A percentile compares a stretch with the other conserved stretches of the same genome.
phyloP scores from a whole-genome alignment of 176 grass and related monocot species.

The Cenchrus fungigraminus region DNA sequence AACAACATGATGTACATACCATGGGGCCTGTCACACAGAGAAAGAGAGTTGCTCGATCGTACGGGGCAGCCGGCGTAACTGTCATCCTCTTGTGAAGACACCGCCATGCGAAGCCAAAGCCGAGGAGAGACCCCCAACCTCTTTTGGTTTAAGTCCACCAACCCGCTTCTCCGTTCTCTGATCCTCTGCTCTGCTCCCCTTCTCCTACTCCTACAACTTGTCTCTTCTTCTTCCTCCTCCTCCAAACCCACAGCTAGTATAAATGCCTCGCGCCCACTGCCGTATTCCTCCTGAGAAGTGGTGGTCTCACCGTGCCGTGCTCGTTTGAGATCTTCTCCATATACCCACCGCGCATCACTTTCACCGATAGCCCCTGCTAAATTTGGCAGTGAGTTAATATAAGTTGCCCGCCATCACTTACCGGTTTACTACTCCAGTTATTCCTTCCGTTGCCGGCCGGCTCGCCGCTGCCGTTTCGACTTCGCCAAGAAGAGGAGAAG shows the following conservation, averaged over 20 bases:
- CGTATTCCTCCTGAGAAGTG: no score
- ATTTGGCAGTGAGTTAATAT: conserved; percentile 10
- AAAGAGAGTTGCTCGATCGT: neutral
- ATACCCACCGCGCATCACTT: no score
- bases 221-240: neutral
- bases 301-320: neutral
- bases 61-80: conserved; percentile 1
- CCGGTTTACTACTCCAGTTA: neutral
- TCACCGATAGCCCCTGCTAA: neutral
- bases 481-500: neutral
- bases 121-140: no score
- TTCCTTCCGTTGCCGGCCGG: neutral
- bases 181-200: neutral
- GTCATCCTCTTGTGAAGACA: conserved; percentile 44
- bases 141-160: conserved; percentile 30
- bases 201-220: neutral
- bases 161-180: neutral
- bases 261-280: neutral
- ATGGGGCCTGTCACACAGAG: neutral
- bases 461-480: neutral
- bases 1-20: neutral
- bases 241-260: neutral
- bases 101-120: conserved; percentile 40
- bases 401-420: neutral
- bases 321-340: no score